A percentile compares a stretch with the other conserved stretches of the same genome.
Evolutionary conservation across 371 early-diverging fungal species (phyloP).

Genomic region (Mucor racemosus): DNA sequence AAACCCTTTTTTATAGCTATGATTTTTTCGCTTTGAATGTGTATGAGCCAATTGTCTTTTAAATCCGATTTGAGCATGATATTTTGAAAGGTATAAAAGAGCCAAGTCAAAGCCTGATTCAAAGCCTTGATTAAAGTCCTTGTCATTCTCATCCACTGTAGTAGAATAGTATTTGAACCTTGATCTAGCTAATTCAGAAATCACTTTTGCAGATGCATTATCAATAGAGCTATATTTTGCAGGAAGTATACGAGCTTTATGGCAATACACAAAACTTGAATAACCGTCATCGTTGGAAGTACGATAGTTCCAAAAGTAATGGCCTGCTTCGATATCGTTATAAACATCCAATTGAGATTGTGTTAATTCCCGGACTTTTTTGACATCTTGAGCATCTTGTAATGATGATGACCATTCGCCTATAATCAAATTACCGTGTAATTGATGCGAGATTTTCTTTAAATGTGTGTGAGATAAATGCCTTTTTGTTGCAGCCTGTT

Average conservation of each 20-base stretch:
- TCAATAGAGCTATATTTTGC: neutral
- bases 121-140: neutral
- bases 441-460: neutral
- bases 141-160: neutral
- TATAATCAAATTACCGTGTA: neutral
- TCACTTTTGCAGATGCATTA: neutral
- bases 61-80: neutral
- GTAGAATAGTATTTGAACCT: neutral
- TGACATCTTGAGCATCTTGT: neutral
- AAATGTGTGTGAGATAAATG: neutral
- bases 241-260: slow-evolving; percentile 11
- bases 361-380: neutral
- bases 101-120: neutral
- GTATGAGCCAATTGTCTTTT: neutral
- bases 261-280: slow-evolving; percentile 40
- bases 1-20: neutral
- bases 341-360: slow-evolving; percentile 13
- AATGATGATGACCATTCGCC: neutral
- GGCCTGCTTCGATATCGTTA: slow-evolving; percentile 26
- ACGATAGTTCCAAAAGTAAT: slow-evolving; percentile 41
- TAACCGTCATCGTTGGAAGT: slow-evolving; percentile 37
- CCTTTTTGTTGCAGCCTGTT: neutral
- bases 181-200: neutral
- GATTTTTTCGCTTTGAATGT: neutral
- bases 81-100: neutral